Conservation (phyloP, 2,329 filamentous ascomycete genomes). For the Cadophora malorum region DNA sequence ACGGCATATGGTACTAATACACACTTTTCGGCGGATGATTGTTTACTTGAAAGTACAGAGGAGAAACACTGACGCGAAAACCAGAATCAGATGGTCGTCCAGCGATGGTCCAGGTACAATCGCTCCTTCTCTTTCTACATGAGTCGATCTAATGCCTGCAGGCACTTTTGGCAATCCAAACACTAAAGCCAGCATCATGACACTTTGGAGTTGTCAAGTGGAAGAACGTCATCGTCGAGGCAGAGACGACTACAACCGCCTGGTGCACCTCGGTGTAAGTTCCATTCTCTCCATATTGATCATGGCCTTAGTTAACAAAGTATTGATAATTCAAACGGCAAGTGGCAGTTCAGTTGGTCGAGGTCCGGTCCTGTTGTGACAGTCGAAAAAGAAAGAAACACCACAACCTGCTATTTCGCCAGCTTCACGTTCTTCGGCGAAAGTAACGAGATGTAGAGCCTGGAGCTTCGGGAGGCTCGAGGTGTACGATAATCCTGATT, state of each 20-base stretch:
- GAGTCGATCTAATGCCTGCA: neutral
- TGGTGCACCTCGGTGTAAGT: neutral
- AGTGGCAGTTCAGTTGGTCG: conserved; percentile 1
- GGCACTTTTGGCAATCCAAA: neutral
- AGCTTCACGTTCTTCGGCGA: neutral
- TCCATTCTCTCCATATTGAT: no score
- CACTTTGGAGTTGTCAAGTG: neutral
- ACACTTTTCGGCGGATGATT: neutral
- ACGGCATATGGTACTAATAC: neutral
- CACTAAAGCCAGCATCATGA: neutral
- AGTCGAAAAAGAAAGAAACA: neutral
- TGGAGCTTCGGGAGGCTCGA: neutral
- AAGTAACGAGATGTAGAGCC: neutral
- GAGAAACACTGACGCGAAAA: neutral
- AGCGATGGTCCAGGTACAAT: neutral
- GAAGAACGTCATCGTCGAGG: neutral
- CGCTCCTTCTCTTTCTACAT: neutral
- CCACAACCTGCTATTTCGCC: conserved; percentile 11
- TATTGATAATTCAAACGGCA: neutral
- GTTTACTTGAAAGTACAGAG: no score
- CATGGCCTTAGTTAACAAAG: no score
- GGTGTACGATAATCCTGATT: neutral
- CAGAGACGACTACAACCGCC: neutral
- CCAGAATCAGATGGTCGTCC: neutral
- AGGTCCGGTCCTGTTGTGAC: neutral